Conservation (phyloP, 2,329 filamentous ascomycete genomes). For the Cytospora mali region DNA sequence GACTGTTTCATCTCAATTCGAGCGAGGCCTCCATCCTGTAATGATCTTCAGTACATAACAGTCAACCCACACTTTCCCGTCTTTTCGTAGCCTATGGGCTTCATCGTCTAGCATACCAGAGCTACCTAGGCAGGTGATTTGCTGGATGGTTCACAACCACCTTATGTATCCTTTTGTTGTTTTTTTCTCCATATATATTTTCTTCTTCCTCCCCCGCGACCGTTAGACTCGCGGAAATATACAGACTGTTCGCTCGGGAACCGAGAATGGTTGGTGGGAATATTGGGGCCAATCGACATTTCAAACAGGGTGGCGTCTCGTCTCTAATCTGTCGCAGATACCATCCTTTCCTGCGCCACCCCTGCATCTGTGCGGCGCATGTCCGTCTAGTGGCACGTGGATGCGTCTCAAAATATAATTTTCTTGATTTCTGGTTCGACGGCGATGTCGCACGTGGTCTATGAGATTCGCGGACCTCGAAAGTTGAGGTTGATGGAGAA, state of each 20-base stretch:
- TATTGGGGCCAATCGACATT: conserved; percentile 14
- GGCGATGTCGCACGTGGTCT: neutral
- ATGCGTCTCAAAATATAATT: neutral
- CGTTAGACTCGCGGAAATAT: neutral
- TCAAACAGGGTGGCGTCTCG: conserved; percentile 23
- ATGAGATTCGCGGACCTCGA: neutral
- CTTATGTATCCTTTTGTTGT: neutral
- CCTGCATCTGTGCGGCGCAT: neutral
- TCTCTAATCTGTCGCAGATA: conserved; percentile 29
- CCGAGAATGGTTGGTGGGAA: conserved; percentile 3
- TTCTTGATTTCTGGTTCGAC: neutral
- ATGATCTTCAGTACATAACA: neutral
- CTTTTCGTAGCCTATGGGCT: neutral
- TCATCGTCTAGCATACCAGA: neutral
- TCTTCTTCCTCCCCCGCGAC: neutral
- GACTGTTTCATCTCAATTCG: conserved; percentile 12
- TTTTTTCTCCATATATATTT: neutral
- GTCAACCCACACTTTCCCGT: neutral
- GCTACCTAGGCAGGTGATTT: too few relatives aligned
- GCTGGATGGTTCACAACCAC: neutral
- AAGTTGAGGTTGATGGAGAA: too few relatives aligned
- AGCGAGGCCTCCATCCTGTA: neutral
- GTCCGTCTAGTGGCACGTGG: neutral
- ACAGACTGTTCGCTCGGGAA: neutral
- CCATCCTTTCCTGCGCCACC: neutral